Base-by-base conservation (phyloP, 352 stramenopile genomes). In the Phytophthora ramorum region DNA sequence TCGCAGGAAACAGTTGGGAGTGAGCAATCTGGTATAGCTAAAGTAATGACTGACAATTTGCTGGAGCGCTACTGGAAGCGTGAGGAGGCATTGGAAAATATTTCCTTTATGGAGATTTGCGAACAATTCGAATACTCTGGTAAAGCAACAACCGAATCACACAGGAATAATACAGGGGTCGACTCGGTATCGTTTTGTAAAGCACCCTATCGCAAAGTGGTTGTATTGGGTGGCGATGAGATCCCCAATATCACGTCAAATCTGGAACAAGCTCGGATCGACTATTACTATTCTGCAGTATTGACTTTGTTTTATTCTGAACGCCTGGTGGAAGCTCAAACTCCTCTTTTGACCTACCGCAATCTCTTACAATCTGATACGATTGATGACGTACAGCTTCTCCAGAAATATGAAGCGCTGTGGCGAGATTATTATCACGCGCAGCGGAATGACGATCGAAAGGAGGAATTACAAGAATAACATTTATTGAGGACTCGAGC, bases 391-490 rank as follows among this genome's bases (percentile, higher is more conserved):
- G 8, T 37, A 1, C 5, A 4, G 9, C 13, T 26, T 2, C 19
- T 55, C 10, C n/a, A 22, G 6, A 12, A 47, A 26, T 26, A 52
- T n/a, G 45, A 59, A 13, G 7, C 7, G 0, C 35, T 22, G 8
- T 69, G 48, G 59, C n/a, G 7, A 1, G 66, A 74, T 43, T 70
- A 55, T 44, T 32, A 66, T 28, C 35, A 19, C 8, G 19, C 66
- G 3, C 32, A 60, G 4, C 17, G 47, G 2, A 40, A 7, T 49
- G 10, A 38, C 20, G 12, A 26, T 16, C 7, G 9, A 28, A 30
- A 63, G 1, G 41, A 26, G 0, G 59, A 69, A 41, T 56, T 48
- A 16, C 19, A 6, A 9, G 66, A 66, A 12, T 40, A 46, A 1
- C 7, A 49, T 2, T 10, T 69, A 16, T 7, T 69, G 3, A 41